These are phyloP conservation scores for Candida anglica DNA, from an alignment of 805 yeast genomes.

Conservation along the genomic window DNA sequence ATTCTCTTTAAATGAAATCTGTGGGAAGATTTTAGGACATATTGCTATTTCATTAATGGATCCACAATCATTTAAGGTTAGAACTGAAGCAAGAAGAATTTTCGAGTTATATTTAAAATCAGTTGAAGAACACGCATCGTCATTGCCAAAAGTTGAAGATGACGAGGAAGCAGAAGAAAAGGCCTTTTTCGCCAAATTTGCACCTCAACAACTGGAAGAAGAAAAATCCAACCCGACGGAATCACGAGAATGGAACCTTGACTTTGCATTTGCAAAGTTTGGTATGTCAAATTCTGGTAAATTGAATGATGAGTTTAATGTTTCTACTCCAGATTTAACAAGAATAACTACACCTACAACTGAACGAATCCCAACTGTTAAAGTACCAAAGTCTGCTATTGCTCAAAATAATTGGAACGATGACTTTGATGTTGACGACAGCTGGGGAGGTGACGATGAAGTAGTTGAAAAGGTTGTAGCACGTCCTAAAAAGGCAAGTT, in stretches of 20 bases:
- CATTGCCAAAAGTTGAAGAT: constrained; percentile 29
- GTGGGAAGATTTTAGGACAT: constrained; percentile 77
- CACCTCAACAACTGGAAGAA: constrained; percentile 7
- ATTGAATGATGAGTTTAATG: constrained; percentile 28
- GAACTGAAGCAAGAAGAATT: constrained; percentile 67
- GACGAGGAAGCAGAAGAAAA: constrained; percentile 38
- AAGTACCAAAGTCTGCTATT: constrained; percentile 1
- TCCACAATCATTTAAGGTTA: constrained; percentile 55
- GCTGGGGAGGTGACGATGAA: constrained; percentile 6
- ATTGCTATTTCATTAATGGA: constrained; percentile 84
- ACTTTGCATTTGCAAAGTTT: neutral
- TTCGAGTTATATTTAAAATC: constrained; percentile 52
- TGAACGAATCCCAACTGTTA: constrained; percentile 7
- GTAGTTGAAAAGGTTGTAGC: constrained; percentile 4
- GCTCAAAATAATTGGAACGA: constrained; percentile 6
- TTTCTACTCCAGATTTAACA: constrained; percentile 34
- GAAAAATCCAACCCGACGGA: neutral
- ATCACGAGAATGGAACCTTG: too few relatives aligned
- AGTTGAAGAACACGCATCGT: constrained; percentile 35
- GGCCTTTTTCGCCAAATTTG: constrained; percentile 28
- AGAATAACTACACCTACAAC: constrained; percentile 22
- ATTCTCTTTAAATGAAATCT: constrained; percentile 71
- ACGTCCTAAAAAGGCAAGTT: constrained; percentile 11
- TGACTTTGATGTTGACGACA: constrained; percentile 12
- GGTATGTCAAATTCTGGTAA: constrained; percentile 20